These are phyloP conservation scores for Mycosphaerella sp. DNA, from an alignment of 2,329 filamentous ascomycete genomes.

Conservation along the genomic window DNA sequence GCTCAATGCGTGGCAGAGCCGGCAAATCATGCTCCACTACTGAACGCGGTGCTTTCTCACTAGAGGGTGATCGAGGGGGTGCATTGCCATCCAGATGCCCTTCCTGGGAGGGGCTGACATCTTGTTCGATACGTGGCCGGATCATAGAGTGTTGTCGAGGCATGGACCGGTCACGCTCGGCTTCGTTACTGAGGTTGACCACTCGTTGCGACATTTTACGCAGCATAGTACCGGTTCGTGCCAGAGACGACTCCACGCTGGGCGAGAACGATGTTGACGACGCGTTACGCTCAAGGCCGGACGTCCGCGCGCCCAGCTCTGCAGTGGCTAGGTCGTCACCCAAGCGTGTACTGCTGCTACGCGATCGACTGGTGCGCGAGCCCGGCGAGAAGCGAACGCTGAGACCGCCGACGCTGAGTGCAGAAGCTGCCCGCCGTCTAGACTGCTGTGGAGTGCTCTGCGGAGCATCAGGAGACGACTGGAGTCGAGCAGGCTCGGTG, in stretches of 20 bases:
- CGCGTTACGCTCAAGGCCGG: slow-evolving; percentile 34
- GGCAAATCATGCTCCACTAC: slow-evolving; percentile 27
- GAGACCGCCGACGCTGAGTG: slow-evolving; percentile 36
- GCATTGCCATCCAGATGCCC: slow-evolving; percentile 23
- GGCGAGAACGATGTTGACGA: slow-evolving; percentile 40
- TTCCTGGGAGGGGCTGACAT: background rate
- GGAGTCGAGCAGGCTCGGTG: slow-evolving; percentile 51
- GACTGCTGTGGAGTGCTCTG: slow-evolving; percentile 38
- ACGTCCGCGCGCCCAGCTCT: slow-evolving; percentile 50
- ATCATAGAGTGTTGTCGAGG: slow-evolving; percentile 54
- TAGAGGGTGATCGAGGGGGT: slow-evolving; percentile 25
- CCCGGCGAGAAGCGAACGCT: slow-evolving; percentile 49
- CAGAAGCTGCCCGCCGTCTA: slow-evolving; percentile 39
- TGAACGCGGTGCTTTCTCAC: slow-evolving; percentile 32
- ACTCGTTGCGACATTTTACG: slow-evolving; percentile 89
- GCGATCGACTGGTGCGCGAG: slow-evolving; percentile 35
- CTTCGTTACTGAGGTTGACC: slow-evolving; percentile 93
- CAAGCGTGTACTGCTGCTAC: slow-evolving; percentile 40
- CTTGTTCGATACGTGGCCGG: slow-evolving; percentile 8
- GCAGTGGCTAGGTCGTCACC: slow-evolving; percentile 56
- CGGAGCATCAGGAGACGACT: slow-evolving; percentile 50
- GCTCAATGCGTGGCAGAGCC: slow-evolving; percentile 28
- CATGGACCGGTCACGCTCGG: slow-evolving; percentile 69
- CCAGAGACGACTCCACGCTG: slow-evolving; percentile 42
- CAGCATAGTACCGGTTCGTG: slow-evolving; percentile 47